phyloP scores from a whole-genome alignment of 768 basidiomycete species.

The Termitomyces sp. region DNA sequence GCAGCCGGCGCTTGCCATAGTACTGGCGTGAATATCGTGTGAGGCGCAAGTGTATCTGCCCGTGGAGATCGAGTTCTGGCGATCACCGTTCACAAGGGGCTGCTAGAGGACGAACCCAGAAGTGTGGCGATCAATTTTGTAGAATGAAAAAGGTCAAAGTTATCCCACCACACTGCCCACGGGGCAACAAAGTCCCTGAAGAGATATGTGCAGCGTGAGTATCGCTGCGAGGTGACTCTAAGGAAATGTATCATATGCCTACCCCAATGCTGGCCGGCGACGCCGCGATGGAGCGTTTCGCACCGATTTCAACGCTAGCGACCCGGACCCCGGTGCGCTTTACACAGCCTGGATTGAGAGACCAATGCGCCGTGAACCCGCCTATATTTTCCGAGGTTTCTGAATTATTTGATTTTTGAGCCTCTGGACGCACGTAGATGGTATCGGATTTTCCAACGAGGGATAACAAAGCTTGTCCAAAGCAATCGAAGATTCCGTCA shows the following conservation, averaged over 20 bases:
- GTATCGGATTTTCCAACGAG: not conserved
- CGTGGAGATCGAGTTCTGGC: not conserved
- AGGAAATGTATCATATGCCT: not conserved
- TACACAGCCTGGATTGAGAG: not conserved
- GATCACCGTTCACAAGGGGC: too few species aligned
- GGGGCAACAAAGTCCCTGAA: too few species aligned
- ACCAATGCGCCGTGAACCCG: not conserved
- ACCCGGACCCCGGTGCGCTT: not conserved
- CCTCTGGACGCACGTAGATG: not conserved
- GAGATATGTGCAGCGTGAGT: too few species aligned
- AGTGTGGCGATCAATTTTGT: not conserved
- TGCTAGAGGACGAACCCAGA: too few species aligned
- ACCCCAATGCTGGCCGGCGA: not conserved
- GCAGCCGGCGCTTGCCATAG: not conserved
- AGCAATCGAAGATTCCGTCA: not conserved
- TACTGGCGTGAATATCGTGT: not conserved
- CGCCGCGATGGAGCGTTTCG: not conserved
- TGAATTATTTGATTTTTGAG: not conserved
- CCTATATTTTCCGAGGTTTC: not conserved
- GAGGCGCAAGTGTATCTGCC: not conserved
- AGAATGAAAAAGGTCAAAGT: not conserved
- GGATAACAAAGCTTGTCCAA: not conserved
- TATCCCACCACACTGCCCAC: not conserved
- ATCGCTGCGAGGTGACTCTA: not conserved
- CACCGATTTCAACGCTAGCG: not conserved